Base-by-base conservation (phyloP, 345 rosid species). In the Camelina sativa region DNA sequence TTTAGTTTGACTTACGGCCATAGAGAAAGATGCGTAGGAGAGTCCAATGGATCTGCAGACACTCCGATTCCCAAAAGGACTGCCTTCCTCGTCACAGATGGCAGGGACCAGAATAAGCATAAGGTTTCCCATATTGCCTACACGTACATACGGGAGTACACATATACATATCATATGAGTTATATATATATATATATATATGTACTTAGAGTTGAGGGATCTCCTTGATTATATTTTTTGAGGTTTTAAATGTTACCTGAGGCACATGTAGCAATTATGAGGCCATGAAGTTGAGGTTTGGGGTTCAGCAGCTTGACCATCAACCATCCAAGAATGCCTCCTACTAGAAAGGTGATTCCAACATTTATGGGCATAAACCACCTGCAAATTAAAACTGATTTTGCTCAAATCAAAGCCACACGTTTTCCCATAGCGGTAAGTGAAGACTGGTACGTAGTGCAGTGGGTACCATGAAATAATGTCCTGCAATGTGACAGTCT, bases 351-450 rank as follows among this genome's bases (percentile, higher is more conserved):
- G 43, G 97, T 95, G 55, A 92, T 46, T 28, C 89, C 97, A 38
- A 92, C 85, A 79, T 92, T 95, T n/a, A 92, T 68, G 0, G 97
- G 99, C 99, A 95, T 95, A 76, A 86, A 95, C 97, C 99, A 95
- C 98, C 97, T 92, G 85, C 35, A 47, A n/a, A n/a, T n/a, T n/a
- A n/a, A 65, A 58, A 32, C 17, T n/a, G 15, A 15, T 20, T 69
- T 16, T 23, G 8, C 8, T 44, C 8, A 54, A 34, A 32, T 15
- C 52, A 46, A 34, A 43, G 64, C 56, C 65, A 57, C 59, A 46
- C 53, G 57, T 35, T 66, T 58, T 66, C 41, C 37, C 17, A 58
- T 19, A 57, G 32, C 11, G 11, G 7, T 13, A 34, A 34, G 25
- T 47, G 67, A 15, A 54, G 20, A 67, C 13, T 28, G 46, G 25